These are phyloP conservation scores for Eragrostis curvula DNA, from an alignment of 176 grass and related monocot species.

Conservation along the genomic window DNA sequence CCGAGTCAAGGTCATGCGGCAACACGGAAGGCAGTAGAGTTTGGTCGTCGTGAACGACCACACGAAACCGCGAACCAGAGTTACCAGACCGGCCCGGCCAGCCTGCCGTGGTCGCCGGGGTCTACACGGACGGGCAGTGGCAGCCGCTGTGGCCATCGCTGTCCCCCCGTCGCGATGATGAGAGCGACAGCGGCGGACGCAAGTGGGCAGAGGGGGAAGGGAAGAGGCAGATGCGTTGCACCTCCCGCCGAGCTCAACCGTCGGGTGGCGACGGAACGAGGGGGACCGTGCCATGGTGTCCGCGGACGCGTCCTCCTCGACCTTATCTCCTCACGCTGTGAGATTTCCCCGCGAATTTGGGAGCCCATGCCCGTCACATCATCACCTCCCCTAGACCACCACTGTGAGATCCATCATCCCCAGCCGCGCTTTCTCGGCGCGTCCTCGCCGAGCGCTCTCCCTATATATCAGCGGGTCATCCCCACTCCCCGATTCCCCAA, in stretches of 20 bases:
- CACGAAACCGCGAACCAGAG: conserved; percentile 26
- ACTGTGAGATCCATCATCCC: too few relatives aligned
- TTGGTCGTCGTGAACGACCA: neutral
- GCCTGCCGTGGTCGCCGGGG: neutral
- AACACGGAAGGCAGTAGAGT: neutral
- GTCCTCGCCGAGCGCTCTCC: neutral
- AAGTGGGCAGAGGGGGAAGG: neutral
- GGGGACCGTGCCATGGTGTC: neutral
- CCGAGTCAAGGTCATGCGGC: neutral
- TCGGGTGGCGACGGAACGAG: neutral
- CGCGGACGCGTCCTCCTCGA: neutral
- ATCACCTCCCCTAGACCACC: neutral
- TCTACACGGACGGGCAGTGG: neutral
- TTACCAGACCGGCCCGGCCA: too few relatives aligned
- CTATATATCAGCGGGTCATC: conserved; percentile 37
- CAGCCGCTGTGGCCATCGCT: too few relatives aligned
- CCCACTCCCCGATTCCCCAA: neutral
- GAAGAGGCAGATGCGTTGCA: conserved; percentile 39
- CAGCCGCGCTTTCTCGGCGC: neutral
- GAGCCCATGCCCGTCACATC: conserved; percentile 5
- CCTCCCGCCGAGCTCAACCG: neutral
- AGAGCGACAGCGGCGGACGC: neutral
- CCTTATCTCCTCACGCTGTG: conserved; percentile 18
- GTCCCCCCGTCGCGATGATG: neutral
- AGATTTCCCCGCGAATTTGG: conserved; percentile 29